phyloP scores from a whole-genome alignment of 768 basidiomycete species.

The Mycena indigotica region DNA sequence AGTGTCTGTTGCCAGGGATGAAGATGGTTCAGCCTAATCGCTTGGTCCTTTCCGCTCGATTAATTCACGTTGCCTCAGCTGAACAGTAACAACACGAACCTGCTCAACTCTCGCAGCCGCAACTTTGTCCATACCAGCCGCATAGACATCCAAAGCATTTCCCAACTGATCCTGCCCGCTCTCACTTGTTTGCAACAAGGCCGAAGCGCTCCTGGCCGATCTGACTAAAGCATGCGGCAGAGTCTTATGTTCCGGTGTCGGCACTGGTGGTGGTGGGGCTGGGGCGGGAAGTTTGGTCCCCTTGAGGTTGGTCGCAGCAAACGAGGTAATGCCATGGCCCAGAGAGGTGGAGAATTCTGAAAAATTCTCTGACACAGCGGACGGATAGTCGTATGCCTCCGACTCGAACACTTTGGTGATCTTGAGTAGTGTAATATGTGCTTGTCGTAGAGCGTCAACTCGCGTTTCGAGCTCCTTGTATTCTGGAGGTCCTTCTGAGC shows the following conservation, averaged over 20 bases:
- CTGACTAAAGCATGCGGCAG: slow-evolving; percentile 92
- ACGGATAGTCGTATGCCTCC: slow-evolving; percentile 69
- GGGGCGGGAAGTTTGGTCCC: slow-evolving; percentile 81
- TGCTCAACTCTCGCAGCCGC: slow-evolving; percentile 79
- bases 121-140: slow-evolving; percentile 79
- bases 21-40: slow-evolving; percentile 68
- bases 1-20: slow-evolving; percentile 89
- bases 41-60: slow-evolving; percentile 61
- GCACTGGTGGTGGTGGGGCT: slow-evolving; percentile 52
- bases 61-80: not conserved
- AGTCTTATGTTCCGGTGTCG: slow-evolving; percentile 84
- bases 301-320: slow-evolving; percentile 88
- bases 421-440: slow-evolving; percentile 79
- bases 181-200: slow-evolving; percentile 44
- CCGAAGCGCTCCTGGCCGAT: slow-evolving; percentile 65
- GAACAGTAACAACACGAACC: not conserved
- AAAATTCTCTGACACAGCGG: slow-evolving; percentile 72
- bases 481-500: slow-evolving; percentile 65
- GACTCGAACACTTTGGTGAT: slow-evolving; percentile 87
- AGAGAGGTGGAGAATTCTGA: slow-evolving; percentile 74
- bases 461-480: slow-evolving; percentile 95
- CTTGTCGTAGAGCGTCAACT: slow-evolving; percentile 86
- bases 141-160: slow-evolving; percentile 74
- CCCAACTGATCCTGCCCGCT: slow-evolving; percentile 62
- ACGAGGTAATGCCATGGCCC: slow-evolving; percentile 73